phyloP scores from a whole-genome alignment of 768 basidiomycete genomes.

The Tubosaeta sp. region DNA sequence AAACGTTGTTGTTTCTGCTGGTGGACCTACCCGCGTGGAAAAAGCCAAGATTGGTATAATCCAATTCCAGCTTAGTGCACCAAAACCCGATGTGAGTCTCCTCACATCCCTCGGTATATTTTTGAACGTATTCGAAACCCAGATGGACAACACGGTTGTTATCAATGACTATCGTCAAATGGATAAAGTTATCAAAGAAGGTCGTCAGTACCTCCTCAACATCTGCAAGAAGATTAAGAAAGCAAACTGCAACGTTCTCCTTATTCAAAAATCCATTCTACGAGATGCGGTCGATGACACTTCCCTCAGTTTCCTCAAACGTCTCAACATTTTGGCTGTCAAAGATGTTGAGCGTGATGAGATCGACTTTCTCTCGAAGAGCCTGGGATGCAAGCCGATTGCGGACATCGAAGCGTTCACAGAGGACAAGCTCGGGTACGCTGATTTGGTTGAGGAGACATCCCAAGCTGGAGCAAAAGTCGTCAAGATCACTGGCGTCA shows the following conservation, averaged over 20 bases:
- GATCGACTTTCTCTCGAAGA: slow-evolving; percentile 94
- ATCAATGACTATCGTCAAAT: slow-evolving; percentile 99
- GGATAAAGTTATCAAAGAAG: slow-evolving; percentile 99
- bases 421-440: slow-evolving; percentile 96
- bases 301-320: slow-evolving; percentile 95
- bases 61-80: slow-evolving; percentile 96
- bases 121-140: slow-evolving; percentile 2
- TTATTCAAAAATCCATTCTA: slow-evolving; percentile 99
- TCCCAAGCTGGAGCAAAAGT: slow-evolving; percentile 82
- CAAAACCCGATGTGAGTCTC: slow-evolving; percentile 87
- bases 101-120: background rate
- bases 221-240: slow-evolving; percentile 99
- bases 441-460: slow-evolving; percentile 91
- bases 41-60: slow-evolving; percentile 98
- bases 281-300: slow-evolving; percentile 99
- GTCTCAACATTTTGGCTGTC: slow-evolving; percentile 92
- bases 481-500: slow-evolving; percentile 91
- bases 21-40: slow-evolving; percentile 92
- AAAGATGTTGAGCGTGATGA: slow-evolving; percentile 99
- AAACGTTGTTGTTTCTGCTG: slow-evolving; percentile 84
- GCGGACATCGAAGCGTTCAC: slow-evolving; percentile 98
- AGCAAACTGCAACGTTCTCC: slow-evolving; percentile 97
- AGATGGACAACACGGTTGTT: slow-evolving; percentile 99
- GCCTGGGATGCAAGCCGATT: slow-evolving; percentile 91
- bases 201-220: slow-evolving; percentile 94